These are phyloP conservation scores for Ogataea wickerhamii DNA, from an alignment of 805 yeast species.

Conservation along the genomic window DNA sequence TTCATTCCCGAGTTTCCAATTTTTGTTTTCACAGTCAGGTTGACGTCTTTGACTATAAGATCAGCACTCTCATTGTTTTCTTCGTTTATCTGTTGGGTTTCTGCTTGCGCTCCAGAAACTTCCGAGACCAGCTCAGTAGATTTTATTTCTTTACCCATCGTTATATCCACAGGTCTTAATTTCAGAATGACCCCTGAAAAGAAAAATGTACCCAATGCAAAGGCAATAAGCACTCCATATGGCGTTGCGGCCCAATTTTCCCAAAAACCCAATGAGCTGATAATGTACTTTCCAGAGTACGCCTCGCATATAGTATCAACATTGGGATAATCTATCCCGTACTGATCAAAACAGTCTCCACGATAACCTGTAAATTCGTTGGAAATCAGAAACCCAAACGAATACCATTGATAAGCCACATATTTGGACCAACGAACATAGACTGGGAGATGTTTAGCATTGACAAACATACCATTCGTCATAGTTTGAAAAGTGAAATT, in stretches of 20 bases:
- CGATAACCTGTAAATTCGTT: conserved; percentile 61
- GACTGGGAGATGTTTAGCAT: conserved; percentile 71
- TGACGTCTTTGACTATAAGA: conserved; percentile 19
- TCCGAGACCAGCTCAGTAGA: conserved; percentile 13
- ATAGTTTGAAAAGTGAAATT: conserved; percentile 69
- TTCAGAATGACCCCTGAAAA: conserved; percentile 47
- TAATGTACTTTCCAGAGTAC: conserved; percentile 52
- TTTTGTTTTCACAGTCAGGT: conserved; percentile 23
- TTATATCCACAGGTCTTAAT: conserved; percentile 48
- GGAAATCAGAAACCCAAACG: conserved; percentile 63
- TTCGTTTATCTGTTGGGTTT: neutral
- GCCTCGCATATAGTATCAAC: conserved; percentile 40
- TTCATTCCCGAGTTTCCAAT: conserved; percentile 22
- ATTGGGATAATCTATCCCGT: conserved; percentile 26
- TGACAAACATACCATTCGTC: conserved; percentile 79
- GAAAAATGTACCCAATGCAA: conserved; percentile 52
- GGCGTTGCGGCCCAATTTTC: conserved; percentile 65
- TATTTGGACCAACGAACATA: conserved; percentile 85
- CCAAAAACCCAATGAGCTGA: conserved; percentile 58
- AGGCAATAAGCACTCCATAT: conserved; percentile 53
- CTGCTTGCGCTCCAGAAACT: conserved; percentile 12
- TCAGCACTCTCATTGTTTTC: conserved; percentile 8
- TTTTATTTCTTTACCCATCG: conserved; percentile 40
- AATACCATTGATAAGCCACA: conserved; percentile 73
- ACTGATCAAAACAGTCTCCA: conserved; percentile 51